These are phyloP conservation scores for Vitis hybrid DNA, from an alignment of 177 flowering plant genomes.

Conservation along the genomic window DNA sequence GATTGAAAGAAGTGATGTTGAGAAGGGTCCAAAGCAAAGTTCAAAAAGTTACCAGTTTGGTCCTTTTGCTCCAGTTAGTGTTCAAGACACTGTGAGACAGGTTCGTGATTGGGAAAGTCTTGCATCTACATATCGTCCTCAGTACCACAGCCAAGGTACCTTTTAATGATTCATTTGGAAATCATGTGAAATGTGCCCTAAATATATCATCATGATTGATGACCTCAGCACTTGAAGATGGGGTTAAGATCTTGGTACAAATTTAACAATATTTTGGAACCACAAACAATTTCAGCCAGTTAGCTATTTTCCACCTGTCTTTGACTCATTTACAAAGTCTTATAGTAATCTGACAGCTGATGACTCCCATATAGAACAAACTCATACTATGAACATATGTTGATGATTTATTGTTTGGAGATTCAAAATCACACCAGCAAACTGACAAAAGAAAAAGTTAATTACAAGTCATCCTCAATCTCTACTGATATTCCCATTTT, in stretches of 20 bases:
- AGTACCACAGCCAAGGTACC: conserved; percentile 91
- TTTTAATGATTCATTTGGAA: background rate
- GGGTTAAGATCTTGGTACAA: too few relatives aligned
- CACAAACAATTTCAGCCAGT: too few relatives aligned
- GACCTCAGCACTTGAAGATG: too few relatives aligned
- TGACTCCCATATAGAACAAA: background rate
- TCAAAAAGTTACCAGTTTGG: conserved; percentile 65
- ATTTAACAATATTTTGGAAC: too few relatives aligned
- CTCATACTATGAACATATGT: background rate
- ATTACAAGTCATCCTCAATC: background rate
- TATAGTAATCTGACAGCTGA: background rate
- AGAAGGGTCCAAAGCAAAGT: conserved; percentile 29
- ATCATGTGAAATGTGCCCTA: background rate
- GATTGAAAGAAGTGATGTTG: conserved; percentile 17
- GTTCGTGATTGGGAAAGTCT: conserved; percentile 71
- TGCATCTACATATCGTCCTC: conserved; percentile 67
- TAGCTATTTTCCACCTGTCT: too few relatives aligned
- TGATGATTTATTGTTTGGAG: background rate
- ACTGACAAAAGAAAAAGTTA: background rate
- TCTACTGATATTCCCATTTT: background rate
- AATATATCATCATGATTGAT: too few relatives aligned
- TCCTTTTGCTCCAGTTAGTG: conserved; percentile 70
- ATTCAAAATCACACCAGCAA: background rate
- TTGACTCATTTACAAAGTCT: too few relatives aligned
- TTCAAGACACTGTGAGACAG: conserved; percentile 24